Percentiles rank a stretch among this genome's conserved stretches.
Evolutionary conservation across 2,329 filamentous ascomycete genomes (phyloP).

Genomic region (Leptodontidium sp.): DNA sequence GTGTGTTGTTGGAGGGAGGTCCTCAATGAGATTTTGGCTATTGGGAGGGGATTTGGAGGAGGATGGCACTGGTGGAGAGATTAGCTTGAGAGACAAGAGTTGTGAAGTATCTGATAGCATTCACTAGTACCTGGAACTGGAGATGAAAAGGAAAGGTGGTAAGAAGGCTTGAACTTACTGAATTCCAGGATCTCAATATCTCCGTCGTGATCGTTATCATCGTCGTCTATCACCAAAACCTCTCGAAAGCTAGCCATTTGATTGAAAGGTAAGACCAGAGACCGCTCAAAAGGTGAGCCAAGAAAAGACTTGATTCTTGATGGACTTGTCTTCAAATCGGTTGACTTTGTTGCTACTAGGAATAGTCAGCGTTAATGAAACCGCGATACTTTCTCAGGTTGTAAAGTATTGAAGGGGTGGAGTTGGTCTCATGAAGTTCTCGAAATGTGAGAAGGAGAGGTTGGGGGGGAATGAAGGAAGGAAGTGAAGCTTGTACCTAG

Average conservation of each 20-base stretch:
- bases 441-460: not conserved
- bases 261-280: not conserved
- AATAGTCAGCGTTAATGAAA: not conserved
- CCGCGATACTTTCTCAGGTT: not conserved
- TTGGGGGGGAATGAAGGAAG: not conserved
- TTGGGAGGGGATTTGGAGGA: not conserved
- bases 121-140: not conserved
- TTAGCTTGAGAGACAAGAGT: not conserved
- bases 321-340: not conserved
- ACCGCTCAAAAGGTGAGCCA: not conserved
- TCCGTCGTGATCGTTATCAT: not conserved
- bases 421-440: not conserved
- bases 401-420: not conserved
- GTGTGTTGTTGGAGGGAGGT: not conserved
- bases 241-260: slow-evolving; percentile 10
- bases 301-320: not conserved
- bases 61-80: not conserved
- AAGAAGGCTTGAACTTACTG: slow-evolving; percentile 15
- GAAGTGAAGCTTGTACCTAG: not conserved
- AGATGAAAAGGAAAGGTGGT: not conserved
- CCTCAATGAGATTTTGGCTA: not conserved
- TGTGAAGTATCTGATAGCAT: not conserved
- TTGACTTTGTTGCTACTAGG: not conserved
- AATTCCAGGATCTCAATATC: slow-evolving; percentile 3
- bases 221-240: slow-evolving; percentile 24